Percentiles rank a stretch among this genome's conserved stretches.
Conservation (phyloP, 1,284 basidiomycete genomes). For the Fistulinella staudtii region DNA sequence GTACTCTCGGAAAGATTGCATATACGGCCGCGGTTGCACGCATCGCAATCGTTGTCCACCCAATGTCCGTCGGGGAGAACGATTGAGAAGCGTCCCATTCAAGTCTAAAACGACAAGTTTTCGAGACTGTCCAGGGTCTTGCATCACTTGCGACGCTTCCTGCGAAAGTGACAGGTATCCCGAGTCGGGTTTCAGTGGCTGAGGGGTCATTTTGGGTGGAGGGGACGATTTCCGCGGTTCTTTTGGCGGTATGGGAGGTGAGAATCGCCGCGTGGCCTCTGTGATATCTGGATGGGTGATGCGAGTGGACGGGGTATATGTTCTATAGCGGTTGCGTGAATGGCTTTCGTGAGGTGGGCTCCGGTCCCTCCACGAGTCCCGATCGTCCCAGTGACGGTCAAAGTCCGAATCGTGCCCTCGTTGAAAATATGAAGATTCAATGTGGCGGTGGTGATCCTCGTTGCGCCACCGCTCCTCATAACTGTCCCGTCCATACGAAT, state of each 20-base stretch:
- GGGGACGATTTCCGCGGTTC: conserved; percentile 5
- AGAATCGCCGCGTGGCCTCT: background rate
- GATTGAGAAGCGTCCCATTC: conserved; percentile 78
- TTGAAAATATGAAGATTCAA: conserved; percentile 13
- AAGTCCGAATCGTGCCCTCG: conserved; percentile 3
- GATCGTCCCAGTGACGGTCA: conserved; percentile 6
- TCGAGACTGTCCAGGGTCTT: conserved; percentile 37
- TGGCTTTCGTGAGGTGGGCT: background rate
- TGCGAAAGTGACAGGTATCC: conserved; percentile 39
- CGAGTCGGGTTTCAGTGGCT: conserved; percentile 27
- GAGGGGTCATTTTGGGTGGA: conserved; percentile 1
- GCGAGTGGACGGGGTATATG: conserved; percentile 7
- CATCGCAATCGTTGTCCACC: conserved; percentile 33
- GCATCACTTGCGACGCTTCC: conserved; percentile 33
- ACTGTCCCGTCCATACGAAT: conserved; percentile 6
- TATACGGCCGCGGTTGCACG: conserved; percentile 60
- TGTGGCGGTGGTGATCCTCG: conserved; percentile 7
- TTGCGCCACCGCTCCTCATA: conserved; percentile 9
- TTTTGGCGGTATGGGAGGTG: background rate
- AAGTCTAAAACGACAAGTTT: conserved; percentile 81
- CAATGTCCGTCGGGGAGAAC: conserved; percentile 37
- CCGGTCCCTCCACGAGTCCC: conserved; percentile 6
- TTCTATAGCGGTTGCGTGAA: conserved; percentile 10
- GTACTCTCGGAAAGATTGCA: conserved; percentile 61
- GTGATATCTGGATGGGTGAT: conserved; percentile 6